These are phyloP conservation scores for Medicago ruthenica DNA, from an alignment of 306 rosid species.

Conservation along the genomic window DNA sequence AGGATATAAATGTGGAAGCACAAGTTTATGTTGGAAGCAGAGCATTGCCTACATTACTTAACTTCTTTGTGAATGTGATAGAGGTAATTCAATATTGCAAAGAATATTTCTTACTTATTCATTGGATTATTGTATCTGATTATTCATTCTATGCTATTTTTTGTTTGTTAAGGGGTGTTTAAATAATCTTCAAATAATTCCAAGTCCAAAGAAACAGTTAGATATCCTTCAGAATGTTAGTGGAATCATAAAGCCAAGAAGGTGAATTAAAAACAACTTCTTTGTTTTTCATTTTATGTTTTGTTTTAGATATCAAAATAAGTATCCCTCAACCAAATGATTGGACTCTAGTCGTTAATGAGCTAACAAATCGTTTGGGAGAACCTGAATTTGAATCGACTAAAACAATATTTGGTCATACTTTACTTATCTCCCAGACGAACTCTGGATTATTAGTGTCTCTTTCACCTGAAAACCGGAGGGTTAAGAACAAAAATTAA, in stretches of 20 bases:
- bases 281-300: constrained; percentile 1
- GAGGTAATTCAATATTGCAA: constrained; percentile 54
- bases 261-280: constrained; percentile 38
- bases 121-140: background rate
- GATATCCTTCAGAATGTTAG: constrained; percentile 53
- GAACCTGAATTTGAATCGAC: too few species aligned
- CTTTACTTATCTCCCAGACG: too few species aligned
- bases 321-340: too few species aligned
- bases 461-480: too few species aligned
- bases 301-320: background rate
- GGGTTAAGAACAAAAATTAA: too few species aligned
- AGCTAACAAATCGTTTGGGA: too few species aligned
- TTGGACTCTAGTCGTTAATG: too few species aligned
- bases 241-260: constrained; percentile 55
- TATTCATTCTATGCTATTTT: constrained; percentile 6
- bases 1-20: constrained; percentile 74
- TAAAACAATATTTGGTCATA: too few species aligned
- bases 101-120: background rate
- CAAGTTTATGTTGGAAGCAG: constrained; percentile 73
- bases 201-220: constrained; percentile 49
- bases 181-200: constrained; percentile 42
- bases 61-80: constrained; percentile 54
- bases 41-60: constrained; percentile 71
- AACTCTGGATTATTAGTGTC: too few species aligned
- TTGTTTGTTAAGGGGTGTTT: constrained; percentile 40